Percentiles rank a stretch among this genome's conserved stretches.
Evolutionary conservation across 2,329 filamentous ascomycete genomes (phyloP).

Genomic region (Calonectria pteridis): DNA sequence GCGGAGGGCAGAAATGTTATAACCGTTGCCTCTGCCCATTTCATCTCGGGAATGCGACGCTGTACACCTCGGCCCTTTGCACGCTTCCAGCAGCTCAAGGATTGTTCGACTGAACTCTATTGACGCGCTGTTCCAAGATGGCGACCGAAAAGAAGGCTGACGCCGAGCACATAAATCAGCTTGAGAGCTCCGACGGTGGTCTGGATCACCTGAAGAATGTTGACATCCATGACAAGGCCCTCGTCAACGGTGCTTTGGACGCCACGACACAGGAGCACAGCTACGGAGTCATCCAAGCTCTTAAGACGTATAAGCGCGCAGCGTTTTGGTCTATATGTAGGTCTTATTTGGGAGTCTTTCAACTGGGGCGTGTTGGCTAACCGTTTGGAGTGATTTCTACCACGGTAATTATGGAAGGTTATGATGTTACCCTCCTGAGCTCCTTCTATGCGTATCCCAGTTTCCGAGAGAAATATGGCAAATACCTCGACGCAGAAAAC

Average conservation of each 20-base stretch:
- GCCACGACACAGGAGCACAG: slow-evolving; percentile 54
- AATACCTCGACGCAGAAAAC: slow-evolving; percentile 47
- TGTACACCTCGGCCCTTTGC: not conserved
- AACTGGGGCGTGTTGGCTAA: not conserved
- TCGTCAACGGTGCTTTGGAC: slow-evolving; percentile 53
- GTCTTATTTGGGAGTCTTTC: slow-evolving; percentile 25
- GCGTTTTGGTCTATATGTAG: slow-evolving; percentile 56
- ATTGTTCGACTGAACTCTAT: slow-evolving; percentile 6
- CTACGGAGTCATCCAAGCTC: slow-evolving; percentile 48
- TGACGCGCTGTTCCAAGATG: slow-evolving; percentile 31
- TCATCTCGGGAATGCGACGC: not conserved
- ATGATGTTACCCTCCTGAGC: slow-evolving; percentile 61
- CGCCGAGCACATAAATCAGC: slow-evolving; percentile 37
- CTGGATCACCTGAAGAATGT: slow-evolving; percentile 50
- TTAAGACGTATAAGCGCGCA: slow-evolving; percentile 56
- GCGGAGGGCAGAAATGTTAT: slow-evolving; percentile 9
- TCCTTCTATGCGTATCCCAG: slow-evolving; percentile 59
- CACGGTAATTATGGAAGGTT: slow-evolving; percentile 65
- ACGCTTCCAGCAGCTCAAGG: not conserved
- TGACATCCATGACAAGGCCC: slow-evolving; percentile 52
- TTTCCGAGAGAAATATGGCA: slow-evolving; percentile 57
- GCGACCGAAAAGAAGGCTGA: slow-evolving; percentile 36
- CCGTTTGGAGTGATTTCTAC: slow-evolving; percentile 53
- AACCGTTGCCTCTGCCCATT: slow-evolving; percentile 13
- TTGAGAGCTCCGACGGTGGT: slow-evolving; percentile 48